Base-by-base conservation (phyloP, 257 asterid species). In the Lantana camara region DNA sequence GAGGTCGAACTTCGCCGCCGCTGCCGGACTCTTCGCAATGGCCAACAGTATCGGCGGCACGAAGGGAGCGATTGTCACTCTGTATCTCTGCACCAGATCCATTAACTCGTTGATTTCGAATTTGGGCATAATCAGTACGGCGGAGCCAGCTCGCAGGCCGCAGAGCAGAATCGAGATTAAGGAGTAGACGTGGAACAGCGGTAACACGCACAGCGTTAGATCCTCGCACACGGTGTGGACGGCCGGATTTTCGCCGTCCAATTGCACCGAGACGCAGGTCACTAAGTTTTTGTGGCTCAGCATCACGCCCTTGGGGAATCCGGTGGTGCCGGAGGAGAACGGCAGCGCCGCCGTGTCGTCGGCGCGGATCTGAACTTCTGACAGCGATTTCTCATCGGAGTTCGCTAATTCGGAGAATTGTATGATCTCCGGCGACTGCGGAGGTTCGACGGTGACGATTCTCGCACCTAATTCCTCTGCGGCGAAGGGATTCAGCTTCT, bases 311-410 rank as follows among this genome's bases (percentile, higher is more conserved):
- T 84, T 84, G 27, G 88, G 85, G 23, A 81, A 72, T 0, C 91
- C 91, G 21, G 91, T 84, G 32, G 88, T 84, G 46, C 88, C 91
- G 23, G 91, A 84, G 16, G 91, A 81, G 73, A 76, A 81, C 13
- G 75, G 85, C 19, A 84, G 74, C 77, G 76, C 80, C 56, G 81
- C 91, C 53, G 66, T 68, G 64, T 81, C 85, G 0, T 73, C 74
- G 0, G 72, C 42, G 16, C 34, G 7, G 74, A 84, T 61, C 14
- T 68, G 59, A 20, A 77, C 75, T 0, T 17, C 53, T 23, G 80
- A 75, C 0, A 62, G 9, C 7, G 24, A 15, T 4, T 54, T 68
- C 49, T 71, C 92, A 70, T 80, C 76, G 27, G 76, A 71, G 15
- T 57, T 55, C n/a, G 1, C 65, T 23, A 85, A 53, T 0, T 81